These are phyloP conservation scores for Globisporangium irregulare DNA, from an alignment of 352 stramenopile genomes.

Conservation along the genomic window DNA sequence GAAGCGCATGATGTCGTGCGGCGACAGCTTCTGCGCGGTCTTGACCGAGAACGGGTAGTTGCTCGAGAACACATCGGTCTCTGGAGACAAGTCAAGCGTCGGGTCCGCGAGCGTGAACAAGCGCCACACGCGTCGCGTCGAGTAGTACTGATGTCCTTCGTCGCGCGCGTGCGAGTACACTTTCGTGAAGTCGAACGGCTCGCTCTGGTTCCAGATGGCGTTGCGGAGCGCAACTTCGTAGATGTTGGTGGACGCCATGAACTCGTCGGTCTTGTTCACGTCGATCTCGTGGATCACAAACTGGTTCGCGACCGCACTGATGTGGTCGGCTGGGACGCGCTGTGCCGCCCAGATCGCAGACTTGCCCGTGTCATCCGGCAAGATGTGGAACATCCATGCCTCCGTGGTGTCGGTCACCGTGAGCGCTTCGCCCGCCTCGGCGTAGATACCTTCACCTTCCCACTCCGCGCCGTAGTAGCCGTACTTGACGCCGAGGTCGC, in stretches of 20 bases:
- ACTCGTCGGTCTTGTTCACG: slow-evolving; percentile 69
- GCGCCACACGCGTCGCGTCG: slow-evolving; percentile 89
- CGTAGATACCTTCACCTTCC: slow-evolving; percentile 55
- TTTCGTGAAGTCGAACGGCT: slow-evolving; percentile 87
- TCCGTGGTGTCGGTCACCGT: slow-evolving; percentile 89
- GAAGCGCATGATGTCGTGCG: slow-evolving; percentile 88
- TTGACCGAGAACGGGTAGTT: slow-evolving; percentile 89
- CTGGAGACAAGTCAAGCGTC: slow-evolving; percentile 58
- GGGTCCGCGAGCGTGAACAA: slow-evolving; percentile 83
- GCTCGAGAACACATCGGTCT: slow-evolving; percentile 67
- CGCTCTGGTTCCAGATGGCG: slow-evolving; percentile 66
- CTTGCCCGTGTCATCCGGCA: slow-evolving; percentile 90
- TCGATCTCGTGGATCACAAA: slow-evolving; percentile 93
- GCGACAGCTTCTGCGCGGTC: slow-evolving; percentile 43
- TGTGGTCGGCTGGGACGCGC: slow-evolving; percentile 85
- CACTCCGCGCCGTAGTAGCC: slow-evolving; percentile 92
- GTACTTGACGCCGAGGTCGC: slow-evolving; percentile 88
- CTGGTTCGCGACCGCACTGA: slow-evolving; percentile 89
- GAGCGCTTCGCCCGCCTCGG: slow-evolving; percentile 88
- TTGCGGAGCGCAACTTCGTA: slow-evolving; percentile 85
- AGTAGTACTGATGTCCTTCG: slow-evolving; percentile 73
- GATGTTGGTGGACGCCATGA: slow-evolving; percentile 88
- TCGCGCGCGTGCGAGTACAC: slow-evolving; percentile 75
- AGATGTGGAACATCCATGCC: slow-evolving; percentile 95
- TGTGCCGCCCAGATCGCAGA: slow-evolving; percentile 94